Conservation (phyloP, 805 yeast species). For the Pichia membranifaciens region DNA sequence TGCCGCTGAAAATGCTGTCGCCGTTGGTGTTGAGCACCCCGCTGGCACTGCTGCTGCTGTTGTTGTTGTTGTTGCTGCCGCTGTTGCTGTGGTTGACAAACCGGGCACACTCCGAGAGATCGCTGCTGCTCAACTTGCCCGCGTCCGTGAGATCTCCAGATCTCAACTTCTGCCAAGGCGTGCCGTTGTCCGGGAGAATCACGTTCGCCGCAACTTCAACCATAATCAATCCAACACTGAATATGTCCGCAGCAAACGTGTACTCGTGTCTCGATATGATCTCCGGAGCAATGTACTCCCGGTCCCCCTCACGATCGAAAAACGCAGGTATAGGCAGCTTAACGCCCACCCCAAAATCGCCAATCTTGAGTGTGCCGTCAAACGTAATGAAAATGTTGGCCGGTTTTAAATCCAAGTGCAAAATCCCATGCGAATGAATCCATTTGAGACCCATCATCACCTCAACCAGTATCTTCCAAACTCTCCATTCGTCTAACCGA, state of each 20-base stretch:
- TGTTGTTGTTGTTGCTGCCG: not conserved
- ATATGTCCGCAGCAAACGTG: constrained; percentile 89
- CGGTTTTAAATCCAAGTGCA: constrained; percentile 91
- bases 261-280: constrained; percentile 76
- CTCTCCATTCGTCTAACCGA: constrained; percentile 90
- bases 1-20: not conserved
- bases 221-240: constrained; percentile 88
- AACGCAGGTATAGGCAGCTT: constrained; percentile 63
- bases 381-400: constrained; percentile 92
- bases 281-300: constrained; percentile 97
- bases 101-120: constrained; percentile 35
- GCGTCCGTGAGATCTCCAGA: constrained; percentile 96
- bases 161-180: constrained; percentile 92
- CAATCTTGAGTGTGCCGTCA: constrained; percentile 90
- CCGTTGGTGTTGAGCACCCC: not conserved
- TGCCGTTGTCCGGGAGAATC: constrained; percentile 89
- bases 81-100: not conserved
- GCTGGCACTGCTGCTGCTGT: not conserved
- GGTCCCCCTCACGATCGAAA: constrained; percentile 93
- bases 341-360: constrained; percentile 95
- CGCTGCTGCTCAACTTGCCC: constrained; percentile 74
- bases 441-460: constrained; percentile 71
- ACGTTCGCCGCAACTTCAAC: constrained; percentile 96
- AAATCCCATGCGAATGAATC: constrained; percentile 68
- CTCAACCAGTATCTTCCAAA: constrained; percentile 93